A percentile compares a stretch with the other conserved stretches of the same genome.
phyloP scores from a whole-genome alignment of 305 asterid genomes.

The Fraxinus sp. region DNA sequence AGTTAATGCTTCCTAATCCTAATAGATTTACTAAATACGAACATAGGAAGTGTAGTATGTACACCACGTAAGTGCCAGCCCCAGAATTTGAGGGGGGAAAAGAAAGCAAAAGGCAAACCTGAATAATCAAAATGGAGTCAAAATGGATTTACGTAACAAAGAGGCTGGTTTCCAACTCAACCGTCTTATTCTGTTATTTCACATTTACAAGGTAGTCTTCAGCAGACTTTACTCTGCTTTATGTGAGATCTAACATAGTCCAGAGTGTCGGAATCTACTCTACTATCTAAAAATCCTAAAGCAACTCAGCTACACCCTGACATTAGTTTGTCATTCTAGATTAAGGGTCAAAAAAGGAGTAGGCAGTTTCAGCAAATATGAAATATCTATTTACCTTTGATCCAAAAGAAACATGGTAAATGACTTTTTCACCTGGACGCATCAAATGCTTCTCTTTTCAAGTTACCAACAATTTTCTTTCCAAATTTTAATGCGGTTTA shows the following conservation, averaged over 20 bases:
- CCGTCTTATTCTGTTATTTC: background rate
- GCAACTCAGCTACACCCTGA: background rate
- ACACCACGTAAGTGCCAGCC: background rate
- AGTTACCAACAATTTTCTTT: background rate
- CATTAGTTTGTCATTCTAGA: background rate
- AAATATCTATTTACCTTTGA: background rate
- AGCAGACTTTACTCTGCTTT: background rate
- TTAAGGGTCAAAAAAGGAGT: background rate
- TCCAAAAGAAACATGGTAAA: background rate
- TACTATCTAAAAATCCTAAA: background rate
- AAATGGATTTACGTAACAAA: background rate
- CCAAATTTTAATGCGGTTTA: background rate
- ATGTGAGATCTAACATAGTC: background rate
- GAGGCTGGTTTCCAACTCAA: constrained; percentile 3
- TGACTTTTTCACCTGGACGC: background rate
- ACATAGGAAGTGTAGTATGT: background rate
- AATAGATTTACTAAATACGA: background rate
- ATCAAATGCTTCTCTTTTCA: background rate
- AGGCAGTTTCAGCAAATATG: background rate
- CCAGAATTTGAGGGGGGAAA: background rate
- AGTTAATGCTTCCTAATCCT: background rate
- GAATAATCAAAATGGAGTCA: background rate
- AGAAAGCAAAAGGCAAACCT: background rate
- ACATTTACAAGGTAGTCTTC: background rate
- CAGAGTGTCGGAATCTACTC: background rate